A percentile compares a stretch with the other conserved stretches of the same genome.
These are phyloP conservation scores for Apiospora pterosperma DNA, from an alignment of 2,329 filamentous ascomycete species.

Conservation along the genomic window DNA sequence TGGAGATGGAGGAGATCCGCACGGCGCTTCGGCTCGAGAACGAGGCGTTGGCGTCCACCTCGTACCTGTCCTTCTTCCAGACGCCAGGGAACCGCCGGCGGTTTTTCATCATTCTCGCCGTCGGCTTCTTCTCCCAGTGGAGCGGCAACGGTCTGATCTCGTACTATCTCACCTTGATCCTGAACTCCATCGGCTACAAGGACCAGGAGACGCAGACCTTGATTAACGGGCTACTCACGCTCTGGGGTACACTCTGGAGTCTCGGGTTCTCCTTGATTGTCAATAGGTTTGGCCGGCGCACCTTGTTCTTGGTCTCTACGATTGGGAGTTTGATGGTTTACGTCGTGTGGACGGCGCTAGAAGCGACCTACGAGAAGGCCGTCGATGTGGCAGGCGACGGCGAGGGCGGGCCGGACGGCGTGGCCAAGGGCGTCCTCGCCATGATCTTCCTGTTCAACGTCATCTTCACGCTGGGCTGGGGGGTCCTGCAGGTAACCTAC, in stretches of 20 bases:
- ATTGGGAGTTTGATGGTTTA: constrained; percentile 15
- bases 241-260: constrained; percentile 44
- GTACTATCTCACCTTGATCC: constrained; percentile 34
- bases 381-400: constrained; percentile 15
- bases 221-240: constrained; percentile 39
- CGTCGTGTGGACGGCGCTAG: constrained; percentile 13
- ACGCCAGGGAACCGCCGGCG: constrained; percentile 15
- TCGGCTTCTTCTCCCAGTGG: constrained; percentile 11
- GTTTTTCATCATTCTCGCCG: constrained; percentile 7
- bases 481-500: constrained; percentile 27
- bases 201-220: constrained; percentile 22
- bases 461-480: constrained; percentile 29
- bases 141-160: constrained; percentile 21
- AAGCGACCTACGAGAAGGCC: constrained; percentile 27
- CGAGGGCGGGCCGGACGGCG: constrained; percentile 12
- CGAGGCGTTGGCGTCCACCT: constrained; percentile 28
- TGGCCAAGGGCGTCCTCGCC: constrained; percentile 22
- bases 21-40: constrained; percentile 40
- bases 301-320: constrained; percentile 21
- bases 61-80: constrained; percentile 17
- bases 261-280: constrained; percentile 40
- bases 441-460: constrained; percentile 33
- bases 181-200: constrained; percentile 28
- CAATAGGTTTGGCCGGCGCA: constrained; percentile 16
- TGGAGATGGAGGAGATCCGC: constrained; percentile 40